phyloP scores from a whole-genome alignment of 2,329 filamentous ascomycete genomes.

The Periconia digitata region DNA sequence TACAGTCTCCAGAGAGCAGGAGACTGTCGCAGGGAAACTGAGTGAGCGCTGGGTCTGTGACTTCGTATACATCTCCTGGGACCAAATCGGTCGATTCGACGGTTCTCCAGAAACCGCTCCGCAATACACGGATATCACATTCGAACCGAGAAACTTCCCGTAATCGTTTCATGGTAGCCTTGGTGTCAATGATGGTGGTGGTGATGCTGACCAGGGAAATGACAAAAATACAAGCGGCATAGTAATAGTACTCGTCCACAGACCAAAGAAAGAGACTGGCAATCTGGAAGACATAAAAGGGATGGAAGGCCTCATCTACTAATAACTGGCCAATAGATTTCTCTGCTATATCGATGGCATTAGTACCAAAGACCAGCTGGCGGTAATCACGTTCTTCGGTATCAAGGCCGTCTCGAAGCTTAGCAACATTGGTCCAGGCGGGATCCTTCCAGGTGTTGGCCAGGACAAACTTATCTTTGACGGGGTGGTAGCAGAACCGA shows the following conservation, averaged over 20 bases:
- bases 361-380: conserved; percentile 84
- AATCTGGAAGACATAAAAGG: conserved; percentile 97
- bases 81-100: conserved; percentile 85
- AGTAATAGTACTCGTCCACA: conserved; percentile 95
- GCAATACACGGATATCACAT: conserved; percentile 89
- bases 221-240: conserved; percentile 89
- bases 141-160: conserved; percentile 93
- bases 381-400: conserved; percentile 83
- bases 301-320: conserved; percentile 93
- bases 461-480: conserved; percentile 84
- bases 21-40: conserved; percentile 93
- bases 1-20: conserved; percentile 89
- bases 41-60: conserved; percentile 86
- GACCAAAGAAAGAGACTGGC: conserved; percentile 95
- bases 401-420: conserved; percentile 78
- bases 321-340: conserved; percentile 82
- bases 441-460: conserved; percentile 95
- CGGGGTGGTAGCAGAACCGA: conserved; percentile 85
- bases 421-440: conserved; percentile 75
- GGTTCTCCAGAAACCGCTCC: conserved; percentile 94
- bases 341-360: conserved; percentile 89
- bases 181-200: conserved; percentile 87
- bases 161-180: conserved; percentile 85
- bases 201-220: conserved; percentile 93
- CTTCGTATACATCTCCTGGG: conserved; percentile 93